phyloP scores from a whole-genome alignment of 805 yeast species.

The Tetrapisispora phaffii region DNA sequence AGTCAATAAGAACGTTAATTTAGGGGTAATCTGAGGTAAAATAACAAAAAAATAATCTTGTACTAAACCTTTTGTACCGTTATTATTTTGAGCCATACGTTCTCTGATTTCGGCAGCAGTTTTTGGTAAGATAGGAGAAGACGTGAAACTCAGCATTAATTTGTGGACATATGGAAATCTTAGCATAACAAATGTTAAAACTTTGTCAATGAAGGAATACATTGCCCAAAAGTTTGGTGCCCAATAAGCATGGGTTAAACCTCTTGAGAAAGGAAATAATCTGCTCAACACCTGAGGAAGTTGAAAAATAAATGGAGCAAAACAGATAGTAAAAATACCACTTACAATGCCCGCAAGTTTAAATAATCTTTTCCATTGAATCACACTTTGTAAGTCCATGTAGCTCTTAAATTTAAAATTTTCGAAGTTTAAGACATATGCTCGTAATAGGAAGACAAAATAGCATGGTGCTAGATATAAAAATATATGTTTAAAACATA shows the following conservation, averaged over 20 bases:
- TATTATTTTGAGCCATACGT: conserved; percentile 27
- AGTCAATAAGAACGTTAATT: conserved; percentile 66
- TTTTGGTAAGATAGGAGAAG: conserved; percentile 28
- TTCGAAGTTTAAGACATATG: conserved; percentile 48
- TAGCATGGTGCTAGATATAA: conserved; percentile 91
- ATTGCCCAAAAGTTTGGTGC: conserved; percentile 97
- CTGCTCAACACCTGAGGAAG: conserved; percentile 57
- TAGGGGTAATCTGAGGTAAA: conserved; percentile 73
- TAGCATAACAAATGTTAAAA: conserved; percentile 38
- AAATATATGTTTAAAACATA: conserved; percentile 92
- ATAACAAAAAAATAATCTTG: conserved; percentile 81
- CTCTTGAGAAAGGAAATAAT: conserved; percentile 87
- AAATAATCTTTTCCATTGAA: conserved; percentile 47
- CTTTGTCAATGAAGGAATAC: conserved; percentile 73
- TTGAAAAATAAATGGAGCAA: conserved; percentile 68
- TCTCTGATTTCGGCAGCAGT: conserved; percentile 24
- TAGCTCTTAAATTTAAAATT: conserved; percentile 27
- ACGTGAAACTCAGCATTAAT: conserved; percentile 30
- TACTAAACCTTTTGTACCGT: conserved; percentile 77
- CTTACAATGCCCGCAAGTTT: conserved; percentile 58
- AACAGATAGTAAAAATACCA: conserved; percentile 53
- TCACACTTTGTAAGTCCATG: conserved; percentile 27
- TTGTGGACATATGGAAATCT: conserved; percentile 37
- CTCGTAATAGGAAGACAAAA: conserved; percentile 66
- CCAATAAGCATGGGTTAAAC: conserved; percentile 97